A percentile compares a stretch with the other conserved stretches of the same genome.
Conservation (phyloP, 352 stramenopile species). For the Pythium oligandrum region DNA sequence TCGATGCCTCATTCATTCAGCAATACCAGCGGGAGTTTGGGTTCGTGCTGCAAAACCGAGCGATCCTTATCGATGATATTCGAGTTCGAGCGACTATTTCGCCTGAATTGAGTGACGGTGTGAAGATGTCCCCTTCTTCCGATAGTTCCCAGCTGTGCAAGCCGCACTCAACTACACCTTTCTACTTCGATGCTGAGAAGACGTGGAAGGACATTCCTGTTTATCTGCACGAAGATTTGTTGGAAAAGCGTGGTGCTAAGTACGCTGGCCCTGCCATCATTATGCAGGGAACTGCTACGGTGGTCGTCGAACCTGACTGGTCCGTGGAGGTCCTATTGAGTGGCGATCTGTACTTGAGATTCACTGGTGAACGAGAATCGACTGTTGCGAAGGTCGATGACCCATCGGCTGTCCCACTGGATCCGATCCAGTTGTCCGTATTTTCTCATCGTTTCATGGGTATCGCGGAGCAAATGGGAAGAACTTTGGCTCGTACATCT, state of each 20-base stretch:
- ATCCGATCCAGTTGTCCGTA: slow-evolving; percentile 96
- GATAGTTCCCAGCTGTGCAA: slow-evolving; percentile 19
- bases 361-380: slow-evolving; percentile 27
- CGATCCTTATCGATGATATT: slow-evolving; percentile 96
- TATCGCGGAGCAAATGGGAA: slow-evolving; percentile 99
- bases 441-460: slow-evolving; percentile 99
- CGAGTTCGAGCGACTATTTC: slow-evolving; percentile 94
- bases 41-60: slow-evolving; percentile 93
- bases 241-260: slow-evolving; percentile 59
- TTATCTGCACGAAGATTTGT: slow-evolving; percentile 90
- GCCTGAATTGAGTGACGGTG: slow-evolving; percentile 48
- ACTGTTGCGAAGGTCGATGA: slow-evolving; percentile 25
- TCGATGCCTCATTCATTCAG: slow-evolving; percentile 83
- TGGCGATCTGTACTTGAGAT: slow-evolving; percentile 94
- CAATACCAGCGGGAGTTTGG: slow-evolving; percentile 98
- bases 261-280: slow-evolving; percentile 94
- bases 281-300: slow-evolving; percentile 97
- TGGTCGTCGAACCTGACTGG: slow-evolving; percentile 97
- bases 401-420: slow-evolving; percentile 48
- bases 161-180: slow-evolving; percentile 58
- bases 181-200: slow-evolving; percentile 83
- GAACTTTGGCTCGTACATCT: slow-evolving; percentile 94
- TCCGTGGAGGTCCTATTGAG: slow-evolving; percentile 88
- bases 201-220: slow-evolving; percentile 85
- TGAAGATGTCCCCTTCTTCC: neutral